A percentile compares a stretch with the other conserved stretches of the same genome.
phyloP scores from a whole-genome alignment of 352 stramenopile genomes.

The Globisporangium splendens region DNA sequence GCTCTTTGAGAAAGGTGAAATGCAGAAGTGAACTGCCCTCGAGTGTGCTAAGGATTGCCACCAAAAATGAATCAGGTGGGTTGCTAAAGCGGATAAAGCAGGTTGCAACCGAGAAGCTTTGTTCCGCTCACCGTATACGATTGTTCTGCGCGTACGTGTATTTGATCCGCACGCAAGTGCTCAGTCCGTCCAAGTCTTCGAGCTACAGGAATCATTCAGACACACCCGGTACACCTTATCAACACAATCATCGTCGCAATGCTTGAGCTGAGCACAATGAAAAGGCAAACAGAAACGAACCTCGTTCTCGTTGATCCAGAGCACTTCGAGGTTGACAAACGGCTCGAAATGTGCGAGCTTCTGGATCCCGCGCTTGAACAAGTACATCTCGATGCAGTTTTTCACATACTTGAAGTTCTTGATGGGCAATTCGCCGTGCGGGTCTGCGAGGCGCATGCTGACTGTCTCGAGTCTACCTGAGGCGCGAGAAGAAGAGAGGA shows the following conservation, averaged over 20 bases:
- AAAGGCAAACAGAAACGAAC: slow-evolving; percentile 17
- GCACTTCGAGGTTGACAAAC: slow-evolving; percentile 87
- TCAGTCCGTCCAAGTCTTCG: slow-evolving; percentile 56
- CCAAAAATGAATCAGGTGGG: too few species aligned
- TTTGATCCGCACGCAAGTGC: slow-evolving; percentile 87
- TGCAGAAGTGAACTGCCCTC: slow-evolving; percentile 36
- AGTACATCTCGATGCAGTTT: slow-evolving; percentile 84
- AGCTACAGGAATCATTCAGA: slow-evolving; percentile 28
- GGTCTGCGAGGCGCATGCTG: slow-evolving; percentile 48
- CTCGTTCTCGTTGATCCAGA: slow-evolving; percentile 89
- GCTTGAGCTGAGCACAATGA: too few species aligned
- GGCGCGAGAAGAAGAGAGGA: neutral
- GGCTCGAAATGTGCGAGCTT: slow-evolving; percentile 78
- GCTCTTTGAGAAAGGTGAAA: slow-evolving; percentile 82
- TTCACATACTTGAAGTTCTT: slow-evolving; percentile 91
- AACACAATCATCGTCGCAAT: neutral
- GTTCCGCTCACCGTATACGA: slow-evolving; percentile 35
- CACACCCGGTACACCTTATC: neutral
- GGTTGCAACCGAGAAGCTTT: neutral
- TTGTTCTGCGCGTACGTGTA: slow-evolving; percentile 89
- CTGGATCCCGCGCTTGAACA: slow-evolving; percentile 75
- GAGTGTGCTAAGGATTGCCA: slow-evolving; percentile 26
- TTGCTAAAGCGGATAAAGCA: neutral
- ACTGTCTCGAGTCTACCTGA: neutral
- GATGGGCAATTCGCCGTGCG: slow-evolving; percentile 72